phyloP scores from a whole-genome alignment of 2,329 filamentous ascomycete genomes.

The Fusarium falciforme region DNA sequence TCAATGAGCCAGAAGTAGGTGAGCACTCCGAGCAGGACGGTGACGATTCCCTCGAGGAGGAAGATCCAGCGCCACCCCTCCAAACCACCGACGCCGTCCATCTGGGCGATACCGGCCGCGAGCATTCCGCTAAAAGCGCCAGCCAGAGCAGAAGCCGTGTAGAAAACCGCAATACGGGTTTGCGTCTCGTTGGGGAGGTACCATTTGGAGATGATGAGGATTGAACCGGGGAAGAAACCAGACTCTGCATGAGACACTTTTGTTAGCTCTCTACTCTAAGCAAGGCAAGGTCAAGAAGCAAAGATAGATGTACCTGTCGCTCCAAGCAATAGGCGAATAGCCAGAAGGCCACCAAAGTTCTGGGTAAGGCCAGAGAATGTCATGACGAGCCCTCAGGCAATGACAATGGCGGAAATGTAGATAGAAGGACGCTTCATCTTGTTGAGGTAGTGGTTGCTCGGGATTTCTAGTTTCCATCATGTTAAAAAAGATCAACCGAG shows the following conservation, averaged over 20 bases:
- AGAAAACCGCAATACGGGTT: constrained; percentile 40
- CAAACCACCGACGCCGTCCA: constrained; percentile 21
- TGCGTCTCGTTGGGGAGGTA: constrained; percentile 42
- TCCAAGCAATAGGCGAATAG: background rate
- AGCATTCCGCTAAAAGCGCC: constrained; percentile 31
- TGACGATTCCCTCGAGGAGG: constrained; percentile 30
- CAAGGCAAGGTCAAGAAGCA: background rate
- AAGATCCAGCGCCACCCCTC: constrained; percentile 37
- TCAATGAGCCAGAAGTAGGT: constrained; percentile 59
- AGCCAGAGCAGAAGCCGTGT: constrained; percentile 32
- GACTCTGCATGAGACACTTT: constrained; percentile 1
- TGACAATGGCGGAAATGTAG: background rate
- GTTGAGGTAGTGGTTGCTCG: background rate
- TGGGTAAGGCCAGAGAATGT: background rate
- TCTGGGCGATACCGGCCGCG: constrained; percentile 21
- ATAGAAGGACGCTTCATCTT: background rate
- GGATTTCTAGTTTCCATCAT: background rate
- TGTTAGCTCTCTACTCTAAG: background rate
- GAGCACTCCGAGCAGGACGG: constrained; percentile 51
- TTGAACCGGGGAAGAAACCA: constrained; percentile 42
- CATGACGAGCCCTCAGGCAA: background rate
- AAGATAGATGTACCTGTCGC: background rate
- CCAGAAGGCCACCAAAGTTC: background rate
- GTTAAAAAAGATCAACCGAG: background rate
- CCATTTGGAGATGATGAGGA: constrained; percentile 41